Percentiles rank a stretch among this genome's conserved stretches.
These are phyloP conservation scores for Neofusicoccum cordaticola DNA, from an alignment of 2,329 filamentous ascomycete genomes.

Conservation along the genomic window DNA sequence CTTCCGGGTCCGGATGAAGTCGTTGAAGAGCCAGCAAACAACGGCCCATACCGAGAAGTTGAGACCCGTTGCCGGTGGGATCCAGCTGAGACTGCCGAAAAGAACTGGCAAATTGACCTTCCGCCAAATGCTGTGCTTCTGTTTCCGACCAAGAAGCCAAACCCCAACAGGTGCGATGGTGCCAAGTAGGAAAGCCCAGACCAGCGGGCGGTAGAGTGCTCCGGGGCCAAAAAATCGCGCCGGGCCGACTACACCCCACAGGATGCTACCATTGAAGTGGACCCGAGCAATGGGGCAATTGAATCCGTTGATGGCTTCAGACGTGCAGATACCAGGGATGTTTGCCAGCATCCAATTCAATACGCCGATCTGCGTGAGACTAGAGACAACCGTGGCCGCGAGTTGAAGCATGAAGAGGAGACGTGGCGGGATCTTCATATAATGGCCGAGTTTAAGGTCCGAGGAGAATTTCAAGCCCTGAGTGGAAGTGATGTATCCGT, in stretches of 20 bases:
- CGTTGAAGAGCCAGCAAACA: slow-evolving; percentile 83
- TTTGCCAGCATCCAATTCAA: slow-evolving; percentile 88
- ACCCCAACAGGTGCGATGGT: slow-evolving; percentile 70
- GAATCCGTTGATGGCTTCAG: slow-evolving; percentile 79
- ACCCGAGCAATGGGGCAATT: slow-evolving; percentile 83
- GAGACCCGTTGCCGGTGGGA: slow-evolving; percentile 76
- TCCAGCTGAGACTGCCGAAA: slow-evolving; percentile 81
- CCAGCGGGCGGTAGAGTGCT: slow-evolving; percentile 70
- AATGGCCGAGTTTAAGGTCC: slow-evolving; percentile 82
- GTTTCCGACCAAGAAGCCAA: slow-evolving; percentile 65
- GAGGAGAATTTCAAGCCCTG: slow-evolving; percentile 88
- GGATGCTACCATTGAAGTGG: slow-evolving; percentile 85
- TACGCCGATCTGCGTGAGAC: slow-evolving; percentile 76
- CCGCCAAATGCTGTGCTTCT: slow-evolving; percentile 60
- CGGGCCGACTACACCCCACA: slow-evolving; percentile 86
- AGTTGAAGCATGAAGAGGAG: slow-evolving; percentile 77
- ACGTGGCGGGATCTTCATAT: slow-evolving; percentile 83
- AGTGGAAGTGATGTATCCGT: slow-evolving; percentile 83
- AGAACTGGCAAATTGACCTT: slow-evolving; percentile 81
- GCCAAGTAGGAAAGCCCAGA: slow-evolving; percentile 80
- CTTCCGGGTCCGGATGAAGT: slow-evolving; percentile 65
- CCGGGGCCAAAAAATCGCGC: slow-evolving; percentile 74
- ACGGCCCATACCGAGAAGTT: slow-evolving; percentile 87
- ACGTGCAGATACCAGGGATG: slow-evolving; percentile 73
- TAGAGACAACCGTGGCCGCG: slow-evolving; percentile 71